phyloP scores from a whole-genome alignment of 2,329 filamentous ascomycete species.

The Chaetomium sp. region DNA sequence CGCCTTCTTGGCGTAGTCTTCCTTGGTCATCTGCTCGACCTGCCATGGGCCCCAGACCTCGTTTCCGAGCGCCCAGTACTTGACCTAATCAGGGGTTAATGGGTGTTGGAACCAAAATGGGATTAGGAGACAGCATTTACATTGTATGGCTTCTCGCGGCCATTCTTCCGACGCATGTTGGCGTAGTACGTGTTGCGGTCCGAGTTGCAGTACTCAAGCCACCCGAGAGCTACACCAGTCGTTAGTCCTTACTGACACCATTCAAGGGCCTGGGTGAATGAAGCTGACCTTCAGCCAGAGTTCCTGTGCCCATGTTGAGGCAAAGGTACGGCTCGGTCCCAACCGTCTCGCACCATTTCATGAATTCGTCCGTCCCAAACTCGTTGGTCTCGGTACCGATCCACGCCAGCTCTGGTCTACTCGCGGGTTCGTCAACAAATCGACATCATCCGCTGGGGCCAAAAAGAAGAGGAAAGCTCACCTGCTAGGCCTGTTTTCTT shows the following conservation, averaged over 20 bases:
- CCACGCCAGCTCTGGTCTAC: conserved; percentile 77
- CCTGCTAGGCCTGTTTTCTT: conserved; percentile 62
- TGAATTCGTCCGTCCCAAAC: conserved; percentile 85
- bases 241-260: not conserved
- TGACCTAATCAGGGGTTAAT: conserved; percentile 47
- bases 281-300: conserved; percentile 46
- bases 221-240: conserved; percentile 54
- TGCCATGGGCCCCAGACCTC: conserved; percentile 70
- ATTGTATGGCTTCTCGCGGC: conserved; percentile 74
- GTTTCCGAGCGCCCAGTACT: conserved; percentile 86
- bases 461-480: conserved; percentile 16
- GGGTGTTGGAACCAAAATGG: not conserved
- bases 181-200: conserved; percentile 78
- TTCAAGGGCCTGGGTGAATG: not conserved
- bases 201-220: conserved; percentile 87
- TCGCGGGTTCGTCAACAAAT: not conserved
- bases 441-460: not conserved
- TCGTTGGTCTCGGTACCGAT: conserved; percentile 73
- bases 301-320: conserved; percentile 80
- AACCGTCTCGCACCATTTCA: conserved; percentile 75
- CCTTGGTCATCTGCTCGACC: conserved; percentile 68
- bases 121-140: not conserved
- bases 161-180: conserved; percentile 75
- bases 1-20: conserved; percentile 69
- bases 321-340: conserved; percentile 77